Evolutionary conservation across 345 rosid genomes (phyloP), one percentile per base, ranked within the genome.

Genomic region (Chamaenerion angustifolium): DNA sequence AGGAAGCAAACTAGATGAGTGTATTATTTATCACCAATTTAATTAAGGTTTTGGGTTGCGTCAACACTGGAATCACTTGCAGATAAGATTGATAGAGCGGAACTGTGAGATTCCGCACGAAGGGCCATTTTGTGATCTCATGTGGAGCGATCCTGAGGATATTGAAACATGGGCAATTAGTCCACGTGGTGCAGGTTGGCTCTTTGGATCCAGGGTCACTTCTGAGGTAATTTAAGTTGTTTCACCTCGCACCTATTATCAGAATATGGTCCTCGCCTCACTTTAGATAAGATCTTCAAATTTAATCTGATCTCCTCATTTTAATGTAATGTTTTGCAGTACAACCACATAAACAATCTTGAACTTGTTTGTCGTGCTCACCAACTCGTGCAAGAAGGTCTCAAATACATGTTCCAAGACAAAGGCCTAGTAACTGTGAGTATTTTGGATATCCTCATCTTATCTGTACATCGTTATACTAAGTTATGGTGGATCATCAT

Each of bases 41-140:
- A 85, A 95, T 64, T 87, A 85, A 25, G 93, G 85, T 49, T 93
- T 95, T 75, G 97, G 97, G 23, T 62, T 89, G 55, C 97, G 46
- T 95, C 95, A 17, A 83, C 94, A 18, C 80, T 89, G 53, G 95
- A 85, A 66, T 85, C 95, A 49, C 85, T 89, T 37, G 95, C 85
- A 83, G 64, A 85, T 89, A 43, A 82, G 97, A 12, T 85, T 82
- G 59, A 85, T 89, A 65, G 95, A 89, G 54, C 82, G 97, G 23
- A 88, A 82, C 65, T 95, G 83, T 74, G 95, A 89, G 73, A 95
- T 89, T 62, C 97, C 97, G 31, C 97, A 89, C 52, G 97, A 89
- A 67, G 97, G 97, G 59, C 95, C 97, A 21, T 85, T 89, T 95
- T 89, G 97, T 61, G 97, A 89, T 70, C 88, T 89, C n/a, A 66